These are phyloP conservation scores for Cryptosporidium ubiquitum DNA, from an alignment of 169 alveolate genomes.

Conservation along the genomic window DNA sequence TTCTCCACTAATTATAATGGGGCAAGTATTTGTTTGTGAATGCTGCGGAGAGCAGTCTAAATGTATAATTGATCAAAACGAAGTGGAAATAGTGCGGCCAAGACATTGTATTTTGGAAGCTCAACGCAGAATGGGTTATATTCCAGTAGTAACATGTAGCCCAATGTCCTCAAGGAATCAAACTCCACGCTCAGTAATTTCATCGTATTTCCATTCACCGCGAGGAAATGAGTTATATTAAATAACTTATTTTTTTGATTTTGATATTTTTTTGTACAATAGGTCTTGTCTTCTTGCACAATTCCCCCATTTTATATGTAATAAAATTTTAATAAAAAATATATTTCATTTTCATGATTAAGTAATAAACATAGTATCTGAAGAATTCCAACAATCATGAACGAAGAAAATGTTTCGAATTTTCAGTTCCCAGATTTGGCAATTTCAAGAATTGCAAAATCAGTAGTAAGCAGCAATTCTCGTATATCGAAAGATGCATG, in stretches of 20 bases:
- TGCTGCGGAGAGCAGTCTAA: slow-evolving; percentile 47
- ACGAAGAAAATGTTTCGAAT: not conserved
- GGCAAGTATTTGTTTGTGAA: slow-evolving; percentile 37
- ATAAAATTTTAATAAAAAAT: not conserved
- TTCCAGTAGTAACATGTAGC: slow-evolving; percentile 57
- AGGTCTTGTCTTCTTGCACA: slow-evolving; percentile 12
- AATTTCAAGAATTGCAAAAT: slow-evolving; percentile 27
- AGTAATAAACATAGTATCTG: not conserved
- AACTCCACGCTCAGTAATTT: slow-evolving; percentile 54
- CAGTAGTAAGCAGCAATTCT: not conserved
- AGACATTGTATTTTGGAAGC: not conserved
- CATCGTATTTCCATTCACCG: slow-evolving; percentile 43
- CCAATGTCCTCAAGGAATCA: slow-evolving; percentile 64
- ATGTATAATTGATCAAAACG: slow-evolving; percentile 62
- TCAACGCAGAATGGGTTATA: slow-evolving; percentile 65
- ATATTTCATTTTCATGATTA: not conserved
- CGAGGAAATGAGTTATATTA: not conserved
- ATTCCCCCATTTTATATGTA: not conserved
- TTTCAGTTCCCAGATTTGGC: slow-evolving; percentile 14
- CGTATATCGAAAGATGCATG: slow-evolving; percentile 22
- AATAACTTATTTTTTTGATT: not conserved
- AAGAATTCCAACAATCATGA: not conserved
- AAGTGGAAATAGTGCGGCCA: slow-evolving; percentile 64
- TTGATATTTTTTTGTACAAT: not conserved
- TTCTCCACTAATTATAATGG: slow-evolving; percentile 1